Evolutionary conservation across 2,329 filamentous ascomycete species (phyloP), one percentile per base, ranked within the genome.

Genomic region (Ramichloridium luteum): DNA sequence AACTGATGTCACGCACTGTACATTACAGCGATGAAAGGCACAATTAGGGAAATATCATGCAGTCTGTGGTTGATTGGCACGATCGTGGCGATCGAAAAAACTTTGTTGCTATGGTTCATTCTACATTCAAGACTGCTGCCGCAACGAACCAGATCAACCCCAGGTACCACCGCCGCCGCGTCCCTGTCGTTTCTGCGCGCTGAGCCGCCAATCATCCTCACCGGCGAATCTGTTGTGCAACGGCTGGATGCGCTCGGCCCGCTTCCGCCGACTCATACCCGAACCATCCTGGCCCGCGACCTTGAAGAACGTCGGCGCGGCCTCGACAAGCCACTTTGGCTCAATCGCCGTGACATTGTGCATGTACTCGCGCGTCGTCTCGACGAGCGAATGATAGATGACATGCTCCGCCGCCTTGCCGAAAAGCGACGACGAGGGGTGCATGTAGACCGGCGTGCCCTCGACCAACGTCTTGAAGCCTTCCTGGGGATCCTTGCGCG

Each of bases 361-460:
- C 90, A 98, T 96, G 59, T 96, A 98, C 61, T 98, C 90, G 62
- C 93, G 88, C 14, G 81, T 92, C 14, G 90, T 98, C 47, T 96
- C 69, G 5, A 96, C 83, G 13, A 98, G 66, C 32, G 75, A 78
- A 51, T 94, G 79, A 55, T 93, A 98, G 34, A 98, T 82, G 18
- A 96, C 90, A 68, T 92, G 92, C 59, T 98, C 90, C 1, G 86
- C 80, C 38, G 88, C 82, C 59, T 96, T 96, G 31, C 90, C 90
- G 50, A 96, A 98, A 10, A 98, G 64, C 6, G 88, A 82, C 6
- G 82, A 92, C 40, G 74, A 80, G 0, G 90, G 90, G 59, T 98
- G 92, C 59, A 98, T 70, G 56, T 92, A 93, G 1, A 98, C 88
- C 0, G 86, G 84, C 2, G 88, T 96, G 22, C 84, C 80, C 61